These are phyloP conservation scores for Rhinocladiella similis DNA, from an alignment of 2,329 filamentous ascomycete species.

Conservation along the genomic window DNA sequence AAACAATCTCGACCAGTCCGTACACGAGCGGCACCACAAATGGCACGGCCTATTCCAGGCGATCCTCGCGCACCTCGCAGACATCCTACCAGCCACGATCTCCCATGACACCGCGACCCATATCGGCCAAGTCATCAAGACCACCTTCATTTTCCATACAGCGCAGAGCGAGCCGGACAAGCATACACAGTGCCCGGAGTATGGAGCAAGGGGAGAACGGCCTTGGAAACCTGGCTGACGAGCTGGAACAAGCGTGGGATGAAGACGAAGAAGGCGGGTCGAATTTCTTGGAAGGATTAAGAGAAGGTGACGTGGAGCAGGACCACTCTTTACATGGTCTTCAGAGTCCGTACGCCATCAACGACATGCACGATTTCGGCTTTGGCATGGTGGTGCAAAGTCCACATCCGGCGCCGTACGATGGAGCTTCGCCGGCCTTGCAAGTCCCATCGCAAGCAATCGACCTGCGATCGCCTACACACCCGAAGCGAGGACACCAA, in stretches of 20 bases:
- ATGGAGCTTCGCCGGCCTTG: constrained; percentile 10
- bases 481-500: constrained; percentile 38
- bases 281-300: constrained; percentile 33
- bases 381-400: constrained; percentile 23
- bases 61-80: constrained; percentile 29
- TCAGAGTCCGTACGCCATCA: constrained; percentile 21
- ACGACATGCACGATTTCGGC: constrained; percentile 27
- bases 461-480: constrained; percentile 39
- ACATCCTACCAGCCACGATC: constrained; percentile 34
- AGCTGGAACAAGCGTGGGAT: constrained; percentile 61
- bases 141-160: constrained; percentile 24
- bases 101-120: constrained; percentile 39
- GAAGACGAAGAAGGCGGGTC: constrained; percentile 52
- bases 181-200: constrained; percentile 36
- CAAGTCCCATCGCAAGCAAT: constrained; percentile 36
- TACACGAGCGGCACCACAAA: constrained; percentile 26
- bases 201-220: constrained; percentile 41
- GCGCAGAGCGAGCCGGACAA: constrained; percentile 26
- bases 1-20: constrained; percentile 18
- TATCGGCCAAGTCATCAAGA: constrained; percentile 36
- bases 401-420: constrained; percentile 28
- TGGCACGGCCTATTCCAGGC: constrained; percentile 25
- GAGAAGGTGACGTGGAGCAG: constrained; percentile 34
- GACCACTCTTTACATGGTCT: constrained; percentile 11
- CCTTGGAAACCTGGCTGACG: constrained; percentile 63